Evolutionary conservation across 768 basidiomycete genomes (phyloP).

Genomic region (Lactarius quietus): DNA sequence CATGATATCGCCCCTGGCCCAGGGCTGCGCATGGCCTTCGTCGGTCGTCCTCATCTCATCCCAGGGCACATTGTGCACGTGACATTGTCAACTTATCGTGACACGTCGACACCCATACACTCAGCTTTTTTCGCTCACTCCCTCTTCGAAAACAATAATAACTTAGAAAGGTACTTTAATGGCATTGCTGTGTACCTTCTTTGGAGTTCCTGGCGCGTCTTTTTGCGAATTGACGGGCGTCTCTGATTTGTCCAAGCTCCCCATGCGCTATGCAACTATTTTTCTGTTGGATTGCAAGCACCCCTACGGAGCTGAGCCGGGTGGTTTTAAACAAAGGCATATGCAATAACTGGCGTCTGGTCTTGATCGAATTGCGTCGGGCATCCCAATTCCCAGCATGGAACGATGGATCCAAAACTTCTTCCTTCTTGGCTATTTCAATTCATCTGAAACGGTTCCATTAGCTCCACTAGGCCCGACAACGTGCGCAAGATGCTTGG

Average conservation of each 20-base stretch:
- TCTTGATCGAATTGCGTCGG: neutral
- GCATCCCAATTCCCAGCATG: neutral
- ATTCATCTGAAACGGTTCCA: conserved; percentile 33
- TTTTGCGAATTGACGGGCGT: conserved; percentile 3
- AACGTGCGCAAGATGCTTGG: conserved; percentile 42
- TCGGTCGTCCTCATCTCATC: neutral
- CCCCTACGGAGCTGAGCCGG: neutral
- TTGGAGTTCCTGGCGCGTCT: neutral
- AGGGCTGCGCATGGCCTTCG: neutral
- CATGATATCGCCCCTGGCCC: neutral
- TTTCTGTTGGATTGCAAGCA: neutral
- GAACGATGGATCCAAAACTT: neutral
- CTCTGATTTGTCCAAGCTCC: neutral
- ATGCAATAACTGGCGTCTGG: no score
- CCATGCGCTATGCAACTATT: neutral
- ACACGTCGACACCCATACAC: neutral
- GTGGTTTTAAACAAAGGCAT: neutral
- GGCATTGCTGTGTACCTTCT: conserved; percentile 1
- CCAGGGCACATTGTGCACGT: no score
- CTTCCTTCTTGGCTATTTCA: neutral
- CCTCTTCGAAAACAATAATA: neutral
- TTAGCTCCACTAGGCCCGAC: conserved; percentile 57
- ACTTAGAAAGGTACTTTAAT: conserved; percentile 6
- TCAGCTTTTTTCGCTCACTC: neutral
- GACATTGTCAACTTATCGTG: neutral